phyloP scores from a whole-genome alignment of 1,284 basidiomycete genomes.

The Pyrrhoderma noxium region DNA sequence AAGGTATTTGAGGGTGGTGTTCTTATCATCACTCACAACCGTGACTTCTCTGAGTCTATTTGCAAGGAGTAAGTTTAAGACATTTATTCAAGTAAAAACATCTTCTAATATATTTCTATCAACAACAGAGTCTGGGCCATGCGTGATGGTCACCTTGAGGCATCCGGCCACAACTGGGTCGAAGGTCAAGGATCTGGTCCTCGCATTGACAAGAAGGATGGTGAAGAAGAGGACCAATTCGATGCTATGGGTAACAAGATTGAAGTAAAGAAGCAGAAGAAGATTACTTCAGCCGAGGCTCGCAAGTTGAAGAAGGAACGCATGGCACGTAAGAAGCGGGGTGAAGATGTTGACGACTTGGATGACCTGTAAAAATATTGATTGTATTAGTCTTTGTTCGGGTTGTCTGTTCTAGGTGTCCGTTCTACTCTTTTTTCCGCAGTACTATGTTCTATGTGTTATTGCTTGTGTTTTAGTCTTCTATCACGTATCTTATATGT shows the following conservation, averaged over 20 bases:
- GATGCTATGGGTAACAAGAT: slow-evolving; percentile 98
- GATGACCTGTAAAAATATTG: slow-evolving; percentile 29
- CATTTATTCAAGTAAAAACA: slow-evolving; percentile 21
- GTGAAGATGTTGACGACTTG: slow-evolving; percentile 70
- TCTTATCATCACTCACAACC: slow-evolving; percentile 94
- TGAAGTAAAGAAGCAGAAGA: slow-evolving; percentile 78
- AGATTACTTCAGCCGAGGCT: slow-evolving; percentile 72
- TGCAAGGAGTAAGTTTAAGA: slow-evolving; percentile 56
- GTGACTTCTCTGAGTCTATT: slow-evolving; percentile 94
- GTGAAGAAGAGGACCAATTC: slow-evolving; percentile 81
- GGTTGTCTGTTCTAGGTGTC: background rate
- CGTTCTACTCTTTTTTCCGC: background rate
- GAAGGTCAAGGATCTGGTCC: slow-evolving; percentile 92
- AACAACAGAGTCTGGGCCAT: slow-evolving; percentile 84
- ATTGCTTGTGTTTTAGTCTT: background rate
- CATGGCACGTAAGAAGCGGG: slow-evolving; percentile 80
- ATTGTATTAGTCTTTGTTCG: slow-evolving; percentile 4
- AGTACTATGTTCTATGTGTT: slow-evolving; percentile 6
- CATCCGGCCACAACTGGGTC: slow-evolving; percentile 97
- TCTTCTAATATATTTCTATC: slow-evolving; percentile 12
- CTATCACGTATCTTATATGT: background rate
- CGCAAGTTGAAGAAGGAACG: slow-evolving; percentile 95
- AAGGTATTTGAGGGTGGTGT: slow-evolving; percentile 98
- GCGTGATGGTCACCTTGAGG: slow-evolving; percentile 87
- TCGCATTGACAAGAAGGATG: slow-evolving; percentile 85